Evolutionary conservation across 2,329 filamentous ascomycete genomes (phyloP).

Genomic region (Onygenales sp.): DNA sequence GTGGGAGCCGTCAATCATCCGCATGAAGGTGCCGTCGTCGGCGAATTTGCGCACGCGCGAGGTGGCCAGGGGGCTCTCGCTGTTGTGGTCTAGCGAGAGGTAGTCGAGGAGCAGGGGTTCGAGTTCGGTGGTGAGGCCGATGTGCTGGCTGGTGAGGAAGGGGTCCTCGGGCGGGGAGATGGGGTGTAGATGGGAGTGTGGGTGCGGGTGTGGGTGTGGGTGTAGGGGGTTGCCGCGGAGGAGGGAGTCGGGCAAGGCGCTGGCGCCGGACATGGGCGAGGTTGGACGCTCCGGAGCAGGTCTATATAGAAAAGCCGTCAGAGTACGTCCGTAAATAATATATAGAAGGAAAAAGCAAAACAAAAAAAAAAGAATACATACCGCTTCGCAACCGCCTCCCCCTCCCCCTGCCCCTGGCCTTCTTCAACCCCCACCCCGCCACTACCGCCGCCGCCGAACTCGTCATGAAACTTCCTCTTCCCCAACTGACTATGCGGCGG

Average conservation of each 20-base stretch:
- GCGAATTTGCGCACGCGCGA: slow-evolving; percentile 29
- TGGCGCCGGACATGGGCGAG: neutral
- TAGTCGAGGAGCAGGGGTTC: slow-evolving; percentile 31
- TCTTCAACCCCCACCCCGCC: slow-evolving; percentile 14
- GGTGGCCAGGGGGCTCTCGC: slow-evolving; percentile 27
- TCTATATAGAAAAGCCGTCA: neutral
- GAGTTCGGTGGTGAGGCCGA: slow-evolving; percentile 34
- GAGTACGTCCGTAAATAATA: too few species aligned
- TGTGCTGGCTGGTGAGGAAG: slow-evolving; percentile 30
- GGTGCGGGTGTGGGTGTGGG: slow-evolving; percentile 8
- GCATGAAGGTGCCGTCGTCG: slow-evolving; percentile 33
- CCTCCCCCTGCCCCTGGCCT: slow-evolving; percentile 27
- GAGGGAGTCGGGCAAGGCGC: neutral
- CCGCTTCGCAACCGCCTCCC: neutral
- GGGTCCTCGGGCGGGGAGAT: slow-evolving; percentile 14
- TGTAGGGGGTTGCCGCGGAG: slow-evolving; percentile 2
- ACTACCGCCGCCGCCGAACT: slow-evolving; percentile 8
- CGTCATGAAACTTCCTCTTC: slow-evolving; percentile 31
- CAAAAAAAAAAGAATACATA: neutral
- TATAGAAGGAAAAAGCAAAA: neutral
- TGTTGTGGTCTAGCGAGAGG: slow-evolving; percentile 30
- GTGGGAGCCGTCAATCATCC: slow-evolving; percentile 22
- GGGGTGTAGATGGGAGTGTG: neutral
- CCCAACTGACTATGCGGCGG: slow-evolving; percentile 15
- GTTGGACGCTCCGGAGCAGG: neutral